Percentiles rank a stretch among this genome's conserved stretches.
Conservation (phyloP, 768 basidiomycete species). For the Naematelia encephala region DNA sequence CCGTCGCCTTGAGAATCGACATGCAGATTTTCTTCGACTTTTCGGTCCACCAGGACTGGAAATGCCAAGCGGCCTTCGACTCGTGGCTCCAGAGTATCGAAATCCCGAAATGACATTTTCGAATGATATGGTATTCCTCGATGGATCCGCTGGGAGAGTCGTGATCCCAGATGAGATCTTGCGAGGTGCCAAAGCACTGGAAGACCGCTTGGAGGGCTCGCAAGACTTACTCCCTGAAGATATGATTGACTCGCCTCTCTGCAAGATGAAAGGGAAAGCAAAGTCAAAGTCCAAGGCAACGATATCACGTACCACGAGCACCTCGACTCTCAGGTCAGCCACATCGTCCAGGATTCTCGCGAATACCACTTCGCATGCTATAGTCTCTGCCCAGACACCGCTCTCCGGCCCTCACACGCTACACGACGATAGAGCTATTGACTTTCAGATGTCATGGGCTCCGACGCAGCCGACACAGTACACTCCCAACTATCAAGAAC, state of each 20-base stretch:
- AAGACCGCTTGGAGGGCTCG: not conserved
- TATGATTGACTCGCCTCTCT: not conserved
- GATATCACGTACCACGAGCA: not conserved
- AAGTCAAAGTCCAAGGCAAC: not conserved
- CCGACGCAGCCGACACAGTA: not conserved
- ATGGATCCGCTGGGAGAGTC: not conserved
- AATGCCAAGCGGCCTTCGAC: slow-evolving; percentile 2
- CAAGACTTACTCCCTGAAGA: not conserved
- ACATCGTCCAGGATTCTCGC: not conserved
- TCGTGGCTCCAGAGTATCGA: slow-evolving; percentile 4
- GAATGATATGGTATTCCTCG: not conserved
- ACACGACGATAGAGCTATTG: not conserved
- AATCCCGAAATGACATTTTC: not conserved
- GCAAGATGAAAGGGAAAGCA: not conserved
- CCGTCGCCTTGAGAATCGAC: slow-evolving; percentile 1
- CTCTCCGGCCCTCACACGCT: not conserved
- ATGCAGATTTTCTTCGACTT: slow-evolving; percentile 5
- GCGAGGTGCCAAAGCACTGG: not conserved
- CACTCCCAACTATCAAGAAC: not conserved
- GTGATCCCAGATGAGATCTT: not conserved
- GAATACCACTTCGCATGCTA: not conserved
- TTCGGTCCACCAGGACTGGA: slow-evolving; percentile 11
- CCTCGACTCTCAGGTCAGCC: not conserved
- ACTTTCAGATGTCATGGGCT: no score
- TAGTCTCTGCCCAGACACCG: not conserved